Evolutionary conservation across 1,284 basidiomycete genomes (phyloP).

Genomic region (Singerocomus inundabilis): DNA sequence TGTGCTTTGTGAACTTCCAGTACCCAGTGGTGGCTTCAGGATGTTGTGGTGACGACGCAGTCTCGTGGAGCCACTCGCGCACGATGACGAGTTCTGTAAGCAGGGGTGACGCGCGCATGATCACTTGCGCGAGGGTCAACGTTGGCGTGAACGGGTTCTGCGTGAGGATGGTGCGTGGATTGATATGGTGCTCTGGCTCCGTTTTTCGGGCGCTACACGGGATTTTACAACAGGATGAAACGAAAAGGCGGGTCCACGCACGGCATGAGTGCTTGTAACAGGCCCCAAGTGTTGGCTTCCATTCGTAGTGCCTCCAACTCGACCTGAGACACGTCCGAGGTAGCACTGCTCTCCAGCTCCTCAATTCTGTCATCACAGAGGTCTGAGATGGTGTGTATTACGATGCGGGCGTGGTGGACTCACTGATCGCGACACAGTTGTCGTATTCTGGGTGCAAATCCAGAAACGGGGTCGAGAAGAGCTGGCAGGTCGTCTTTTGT

Average conservation of each 20-base stretch:
- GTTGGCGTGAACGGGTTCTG: slow-evolving; percentile 80
- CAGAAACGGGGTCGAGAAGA: slow-evolving; percentile 61
- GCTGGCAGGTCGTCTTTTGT: slow-evolving; percentile 58
- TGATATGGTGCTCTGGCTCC: slow-evolving; percentile 43
- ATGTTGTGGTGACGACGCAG: slow-evolving; percentile 52
- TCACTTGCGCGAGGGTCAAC: slow-evolving; percentile 65
- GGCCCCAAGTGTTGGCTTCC: slow-evolving; percentile 80
- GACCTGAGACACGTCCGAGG: slow-evolving; percentile 40
- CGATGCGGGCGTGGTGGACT: slow-evolving; percentile 23
- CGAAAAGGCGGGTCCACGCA: slow-evolving; percentile 32
- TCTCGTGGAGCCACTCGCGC: slow-evolving; percentile 81
- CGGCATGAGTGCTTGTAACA: slow-evolving; percentile 75
- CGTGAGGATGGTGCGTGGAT: slow-evolving; percentile 51
- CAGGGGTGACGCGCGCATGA: slow-evolving; percentile 59
- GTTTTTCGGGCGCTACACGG: slow-evolving; percentile 59
- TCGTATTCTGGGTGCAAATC: slow-evolving; percentile 66
- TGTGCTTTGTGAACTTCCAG: slow-evolving; percentile 79
- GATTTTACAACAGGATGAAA: slow-evolving; percentile 14
- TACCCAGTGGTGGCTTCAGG: slow-evolving; percentile 77
- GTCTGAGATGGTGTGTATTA: background rate
- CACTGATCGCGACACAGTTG: slow-evolving; percentile 66
- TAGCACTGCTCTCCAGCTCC: slow-evolving; percentile 46
- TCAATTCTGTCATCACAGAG: slow-evolving; percentile 40
- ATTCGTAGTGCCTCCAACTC: slow-evolving; percentile 64
- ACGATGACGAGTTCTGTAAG: slow-evolving; percentile 73